Evolutionary conservation across 306 rosid species (phyloP), one percentile per base, ranked within the genome.

Genomic region (Lathyrus oleraceus): DNA sequence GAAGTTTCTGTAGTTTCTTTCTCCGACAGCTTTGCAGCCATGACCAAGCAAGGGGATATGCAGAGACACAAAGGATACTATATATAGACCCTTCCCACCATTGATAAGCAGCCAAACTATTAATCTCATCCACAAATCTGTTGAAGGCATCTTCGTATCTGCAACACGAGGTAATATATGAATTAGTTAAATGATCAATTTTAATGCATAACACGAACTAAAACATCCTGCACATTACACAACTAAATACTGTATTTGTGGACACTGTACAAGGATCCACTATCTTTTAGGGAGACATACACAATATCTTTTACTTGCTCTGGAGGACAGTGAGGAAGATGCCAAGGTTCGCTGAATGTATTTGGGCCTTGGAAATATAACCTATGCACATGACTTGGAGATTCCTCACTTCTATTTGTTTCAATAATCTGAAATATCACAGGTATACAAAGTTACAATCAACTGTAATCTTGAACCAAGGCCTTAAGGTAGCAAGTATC

Each of bases 51-150:
- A 91, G 91, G 65, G 99, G 99, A 73, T 89, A 91, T 48, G 90
- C 89, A 49, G 85, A 65, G 70, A 88, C 67, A 78, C 87, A 85
- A 59, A 95, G 92, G 77, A 95, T 87, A 76, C 83, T 95, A 84
- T 86, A 83, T 54, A 86, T 82, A 62, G 99, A 93, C 57, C 99
- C 99, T 83, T 95, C 96, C 99, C 99, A 95, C 99, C 99, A 95
- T 65, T 91, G 85, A 73, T 95, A 95, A 45, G 96, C 76, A 21
- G 99, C 87, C 70, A 95, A 81, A 68, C 91, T 87, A 76, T 95
- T 95, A 23, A 95, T 81, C 69, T 87, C 99, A 77, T 89, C 96
- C 57, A 95, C 97, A 89, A 95, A 95, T 54, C 89, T 76, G 75
- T 95, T 95, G 81, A 91, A 95, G 48, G 97, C 95, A 76, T 84